Evolutionary conservation across 495 filamentous ascomycete species (phyloP).

Genomic region (Daldinia loculata): DNA sequence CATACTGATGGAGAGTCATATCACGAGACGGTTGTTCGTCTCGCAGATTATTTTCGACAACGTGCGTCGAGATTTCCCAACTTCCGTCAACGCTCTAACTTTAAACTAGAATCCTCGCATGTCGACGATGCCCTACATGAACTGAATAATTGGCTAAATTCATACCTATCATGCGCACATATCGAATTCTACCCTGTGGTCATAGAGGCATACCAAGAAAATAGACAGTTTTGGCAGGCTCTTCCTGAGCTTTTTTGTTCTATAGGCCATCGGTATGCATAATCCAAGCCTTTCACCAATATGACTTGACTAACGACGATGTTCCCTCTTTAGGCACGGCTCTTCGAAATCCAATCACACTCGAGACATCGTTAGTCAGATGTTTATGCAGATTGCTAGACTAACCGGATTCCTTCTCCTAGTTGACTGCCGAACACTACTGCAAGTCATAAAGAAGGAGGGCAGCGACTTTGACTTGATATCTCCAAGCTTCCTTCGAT

Average conservation of each 20-base stretch:
- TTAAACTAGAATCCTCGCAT: slow-evolving; percentile 44
- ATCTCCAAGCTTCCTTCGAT: slow-evolving; percentile 40
- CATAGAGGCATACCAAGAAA: slow-evolving; percentile 49
- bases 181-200: slow-evolving; percentile 30
- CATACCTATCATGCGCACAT: slow-evolving; percentile 48
- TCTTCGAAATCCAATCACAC: slow-evolving; percentile 33
- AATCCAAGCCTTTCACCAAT: not conserved
- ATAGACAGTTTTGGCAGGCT: slow-evolving; percentile 47
- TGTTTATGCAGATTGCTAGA: slow-evolving; percentile 39
- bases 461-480: slow-evolving; percentile 33
- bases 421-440: slow-evolving; percentile 35
- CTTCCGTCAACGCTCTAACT: slow-evolving; percentile 24
- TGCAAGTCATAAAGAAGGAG: slow-evolving; percentile 19
- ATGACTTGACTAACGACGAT: slow-evolving; percentile 15
- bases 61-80: slow-evolving; percentile 39
- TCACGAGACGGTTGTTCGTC: slow-evolving; percentile 48
- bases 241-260: slow-evolving; percentile 43
- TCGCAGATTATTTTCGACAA: slow-evolving; percentile 51
- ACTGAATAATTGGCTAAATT: slow-evolving; percentile 56
- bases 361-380: slow-evolving; percentile 37
- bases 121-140: slow-evolving; percentile 51
- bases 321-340: slow-evolving; percentile 17
- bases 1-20: slow-evolving; percentile 49
- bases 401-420: slow-evolving; percentile 40
- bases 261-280: slow-evolving; percentile 37